Percentiles rank a stretch among this genome's conserved stretches.
Conservation (phyloP, 2,329 filamentous ascomycete species). For the Ascochyta clinopodiicola region DNA sequence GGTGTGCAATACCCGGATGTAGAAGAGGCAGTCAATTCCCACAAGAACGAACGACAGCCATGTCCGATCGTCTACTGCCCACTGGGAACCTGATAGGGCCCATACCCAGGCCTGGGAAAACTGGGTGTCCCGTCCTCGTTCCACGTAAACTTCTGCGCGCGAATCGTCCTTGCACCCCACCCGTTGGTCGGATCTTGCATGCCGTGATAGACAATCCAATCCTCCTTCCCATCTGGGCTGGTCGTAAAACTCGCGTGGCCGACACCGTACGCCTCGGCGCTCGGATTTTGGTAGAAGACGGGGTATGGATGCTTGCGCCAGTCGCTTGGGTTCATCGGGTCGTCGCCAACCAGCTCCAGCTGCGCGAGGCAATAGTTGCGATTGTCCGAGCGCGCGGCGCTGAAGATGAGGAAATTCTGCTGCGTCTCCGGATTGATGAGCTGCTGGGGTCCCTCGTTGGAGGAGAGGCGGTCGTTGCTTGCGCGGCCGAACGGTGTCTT, state of each 20-base stretch:
- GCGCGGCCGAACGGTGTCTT: conserved; percentile 59
- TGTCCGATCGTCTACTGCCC: conserved; percentile 27
- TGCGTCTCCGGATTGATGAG: conserved; percentile 56
- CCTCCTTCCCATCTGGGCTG: conserved; percentile 55
- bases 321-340: conserved; percentile 57
- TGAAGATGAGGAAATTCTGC: conserved; percentile 59
- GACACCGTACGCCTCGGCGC: conserved; percentile 55
- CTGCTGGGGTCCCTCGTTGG: conserved; percentile 60
- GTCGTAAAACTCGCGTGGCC: conserved; percentile 60
- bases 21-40: no score
- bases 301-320: conserved; percentile 56
- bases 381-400: conserved; percentile 59
- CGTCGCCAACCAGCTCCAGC: conserved; percentile 56
- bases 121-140: conserved; percentile 55
- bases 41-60: neutral
- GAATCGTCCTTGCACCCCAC: conserved; percentile 56
- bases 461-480: conserved; percentile 54
- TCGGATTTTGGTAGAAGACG: conserved; percentile 59
- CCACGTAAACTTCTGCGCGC: conserved; percentile 58
- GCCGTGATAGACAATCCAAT: conserved; percentile 62
- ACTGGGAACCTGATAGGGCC: conserved; percentile 50
- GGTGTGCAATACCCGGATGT: no score
- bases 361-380: conserved; percentile 61
- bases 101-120: conserved; percentile 58
- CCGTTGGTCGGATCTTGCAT: conserved; percentile 57